Evolutionary conservation across 2,329 filamentous ascomycete species (phyloP), one percentile per base, ranked within the genome.

Genomic region (Aspergillus aculeatinus): DNA sequence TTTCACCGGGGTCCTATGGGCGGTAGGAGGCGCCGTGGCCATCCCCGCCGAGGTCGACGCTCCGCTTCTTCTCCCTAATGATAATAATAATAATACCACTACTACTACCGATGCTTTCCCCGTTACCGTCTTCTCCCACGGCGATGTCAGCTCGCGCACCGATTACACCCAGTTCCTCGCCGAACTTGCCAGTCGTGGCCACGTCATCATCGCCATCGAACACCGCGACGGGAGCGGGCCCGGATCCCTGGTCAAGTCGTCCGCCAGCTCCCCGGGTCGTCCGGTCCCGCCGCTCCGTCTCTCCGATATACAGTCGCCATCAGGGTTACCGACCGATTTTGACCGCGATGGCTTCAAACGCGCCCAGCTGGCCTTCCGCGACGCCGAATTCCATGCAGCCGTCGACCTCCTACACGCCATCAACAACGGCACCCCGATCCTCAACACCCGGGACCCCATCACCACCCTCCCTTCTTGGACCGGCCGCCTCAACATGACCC

Each of bases 151-250:
- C 44, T 57, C 31, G 10, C 55, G 55, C n/a, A 57, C 55, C 12
- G 55, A 57, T 12, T 57, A 57, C 12, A 57, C 55, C 19, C 29
- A 57, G 21, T 57, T 57, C 21, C 55, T 57, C 14, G 55, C 47
- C 3, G 55, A 57, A 14, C 31, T 57, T 12, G 55, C 55, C 44
- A 57, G 55, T 19, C 55, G 55, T 5, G 55, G 55, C 3, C 55
- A 57, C 42, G 47, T 57, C 6, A 33, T 49, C 21, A 19, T 57
- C 47, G 55, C 55, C 21, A 57, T 57, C 5, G 55, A 57, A 33
- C 55, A 57, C 29, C 55, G 55, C 19, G 55, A 57, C 9, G 55
- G 55, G 3, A 57, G 55, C 19, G 55, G 55, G 4, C 55, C 55
- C 7, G 55, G 55, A 4, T 39, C 55, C 19, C 11, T 57, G 9